Conservation (phyloP, 495 filamentous ascomycete species). For the Glarea lozoyensis region DNA sequence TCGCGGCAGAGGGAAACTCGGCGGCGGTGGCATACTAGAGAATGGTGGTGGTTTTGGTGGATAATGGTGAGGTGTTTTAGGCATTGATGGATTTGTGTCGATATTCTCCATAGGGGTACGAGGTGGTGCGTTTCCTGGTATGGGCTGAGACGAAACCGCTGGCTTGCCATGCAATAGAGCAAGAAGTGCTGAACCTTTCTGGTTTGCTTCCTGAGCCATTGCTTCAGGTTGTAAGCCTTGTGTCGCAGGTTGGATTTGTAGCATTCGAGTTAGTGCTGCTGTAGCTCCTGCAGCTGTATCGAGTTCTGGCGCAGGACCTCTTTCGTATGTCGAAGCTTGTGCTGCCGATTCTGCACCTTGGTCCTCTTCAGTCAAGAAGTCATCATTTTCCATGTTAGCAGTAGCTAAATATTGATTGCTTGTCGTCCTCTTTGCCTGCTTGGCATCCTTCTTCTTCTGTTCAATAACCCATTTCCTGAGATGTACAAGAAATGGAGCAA, state of each 20-base stretch:
- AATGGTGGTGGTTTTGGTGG: conserved; percentile 15
- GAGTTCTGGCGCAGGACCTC: conserved; percentile 31
- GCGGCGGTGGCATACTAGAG: conserved; percentile 21
- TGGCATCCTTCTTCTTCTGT: conserved; percentile 61
- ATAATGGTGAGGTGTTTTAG: conserved; percentile 23
- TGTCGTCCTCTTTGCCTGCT: conserved; percentile 36
- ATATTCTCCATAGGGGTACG: conserved; percentile 23
- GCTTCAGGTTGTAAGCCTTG: conserved; percentile 31
- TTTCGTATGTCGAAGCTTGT: conserved; percentile 26
- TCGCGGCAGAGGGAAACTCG: conserved; percentile 13
- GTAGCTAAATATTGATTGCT: conserved; percentile 20
- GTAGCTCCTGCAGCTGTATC: conserved; percentile 48
- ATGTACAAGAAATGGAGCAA: conserved; percentile 79
- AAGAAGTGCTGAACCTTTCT: conserved; percentile 37
- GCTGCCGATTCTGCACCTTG: conserved; percentile 14
- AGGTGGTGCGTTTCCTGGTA: conserved; percentile 9
- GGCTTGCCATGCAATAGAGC: conserved; percentile 41
- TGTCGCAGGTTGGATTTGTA: conserved; percentile 48
- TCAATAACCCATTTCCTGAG: conserved; percentile 85
- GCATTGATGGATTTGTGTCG: conserved; percentile 25
- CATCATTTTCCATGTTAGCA: conserved; percentile 13
- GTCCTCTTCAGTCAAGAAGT: conserved; percentile 22
- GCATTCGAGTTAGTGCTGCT: conserved; percentile 50
- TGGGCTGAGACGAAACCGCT: conserved; percentile 7
- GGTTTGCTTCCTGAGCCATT: conserved; percentile 8